Percentiles rank a stretch among this genome's conserved stretches.
Conservation (phyloP, 441 rosid genomes). For the Francoa sonchifolia region DNA sequence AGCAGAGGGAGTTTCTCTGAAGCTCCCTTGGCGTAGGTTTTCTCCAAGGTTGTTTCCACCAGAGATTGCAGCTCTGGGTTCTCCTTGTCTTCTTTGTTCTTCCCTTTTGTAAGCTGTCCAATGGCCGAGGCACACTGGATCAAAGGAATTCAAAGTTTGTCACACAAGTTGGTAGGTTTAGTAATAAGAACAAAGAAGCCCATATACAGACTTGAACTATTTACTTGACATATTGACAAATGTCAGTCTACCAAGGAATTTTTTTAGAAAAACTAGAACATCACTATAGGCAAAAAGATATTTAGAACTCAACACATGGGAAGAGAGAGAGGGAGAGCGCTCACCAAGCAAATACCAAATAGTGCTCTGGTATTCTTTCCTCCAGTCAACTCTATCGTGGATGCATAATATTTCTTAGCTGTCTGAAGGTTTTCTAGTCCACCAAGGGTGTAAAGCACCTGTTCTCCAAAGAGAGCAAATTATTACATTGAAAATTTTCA, state of each 20-base stretch:
- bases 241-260: neutral
- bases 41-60: conserved; percentile 62
- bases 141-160: neutral
- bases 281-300: too few species aligned
- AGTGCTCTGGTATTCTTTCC: conserved; percentile 93
- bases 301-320: neutral
- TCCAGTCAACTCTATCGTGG: conserved; percentile 71
- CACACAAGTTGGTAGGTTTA: neutral
- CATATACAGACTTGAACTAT: too few species aligned
- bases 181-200: neutral
- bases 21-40: conserved; percentile 74
- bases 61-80: conserved; percentile 64
- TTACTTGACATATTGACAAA: neutral
- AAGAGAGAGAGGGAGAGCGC: conserved; percentile 11
- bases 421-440: conserved; percentile 77
- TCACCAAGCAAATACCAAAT: conserved; percentile 85
- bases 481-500: too few species aligned
- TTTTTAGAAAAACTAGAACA: neutral
- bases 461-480: conserved; percentile 17
- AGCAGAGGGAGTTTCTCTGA: conserved; percentile 54
- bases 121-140: conserved; percentile 72
- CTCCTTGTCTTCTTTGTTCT: conserved; percentile 82
- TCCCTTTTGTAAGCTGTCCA: conserved; percentile 62
- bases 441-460: conserved; percentile 93
- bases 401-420: conserved; percentile 86